Conservation (phyloP, 2,329 filamentous ascomycete genomes). For the Cylindrodendrum hubeiense region DNA sequence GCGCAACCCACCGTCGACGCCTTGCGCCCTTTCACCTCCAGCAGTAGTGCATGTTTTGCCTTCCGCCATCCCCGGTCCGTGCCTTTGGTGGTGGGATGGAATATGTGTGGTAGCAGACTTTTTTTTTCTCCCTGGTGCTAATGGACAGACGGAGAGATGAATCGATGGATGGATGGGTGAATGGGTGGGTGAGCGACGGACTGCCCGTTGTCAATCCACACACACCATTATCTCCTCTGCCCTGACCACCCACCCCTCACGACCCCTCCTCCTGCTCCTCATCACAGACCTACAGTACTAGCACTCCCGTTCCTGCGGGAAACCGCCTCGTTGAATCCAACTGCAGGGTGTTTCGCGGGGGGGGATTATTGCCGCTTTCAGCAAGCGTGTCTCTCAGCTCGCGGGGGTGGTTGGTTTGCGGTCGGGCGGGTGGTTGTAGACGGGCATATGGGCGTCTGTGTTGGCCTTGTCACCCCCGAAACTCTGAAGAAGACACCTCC, state of each 20-base stretch:
- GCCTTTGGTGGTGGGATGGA: neutral
- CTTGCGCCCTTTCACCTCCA: neutral
- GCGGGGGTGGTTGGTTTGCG: constrained; percentile 37
- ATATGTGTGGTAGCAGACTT: neutral
- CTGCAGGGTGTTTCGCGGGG: constrained; percentile 30
- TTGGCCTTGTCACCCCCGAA: neutral
- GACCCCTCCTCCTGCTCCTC: constrained; percentile 14
- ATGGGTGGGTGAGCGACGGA: constrained; percentile 2
- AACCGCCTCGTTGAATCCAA: constrained; percentile 12
- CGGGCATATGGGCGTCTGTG: constrained; percentile 33
- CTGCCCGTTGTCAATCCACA: neutral
- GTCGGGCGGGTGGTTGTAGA: constrained; percentile 37
- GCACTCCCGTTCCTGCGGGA: constrained; percentile 38
- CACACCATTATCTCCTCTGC: neutral
- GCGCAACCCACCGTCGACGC: neutral
- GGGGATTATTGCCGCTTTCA: constrained; percentile 33
- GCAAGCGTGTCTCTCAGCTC: constrained; percentile 25
- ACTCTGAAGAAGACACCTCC: constrained; percentile 14
- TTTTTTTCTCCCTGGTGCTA: neutral
- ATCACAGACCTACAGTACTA: constrained; percentile 18
- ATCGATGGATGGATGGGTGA: constrained; percentile 6
- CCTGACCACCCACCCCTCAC: neutral
- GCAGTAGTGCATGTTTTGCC: neutral
- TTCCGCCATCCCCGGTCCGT: neutral
- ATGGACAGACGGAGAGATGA: neutral